Evolutionary conservation across 2,329 filamentous ascomycete genomes (phyloP).

Genomic region (Xylariaceae sp.): DNA sequence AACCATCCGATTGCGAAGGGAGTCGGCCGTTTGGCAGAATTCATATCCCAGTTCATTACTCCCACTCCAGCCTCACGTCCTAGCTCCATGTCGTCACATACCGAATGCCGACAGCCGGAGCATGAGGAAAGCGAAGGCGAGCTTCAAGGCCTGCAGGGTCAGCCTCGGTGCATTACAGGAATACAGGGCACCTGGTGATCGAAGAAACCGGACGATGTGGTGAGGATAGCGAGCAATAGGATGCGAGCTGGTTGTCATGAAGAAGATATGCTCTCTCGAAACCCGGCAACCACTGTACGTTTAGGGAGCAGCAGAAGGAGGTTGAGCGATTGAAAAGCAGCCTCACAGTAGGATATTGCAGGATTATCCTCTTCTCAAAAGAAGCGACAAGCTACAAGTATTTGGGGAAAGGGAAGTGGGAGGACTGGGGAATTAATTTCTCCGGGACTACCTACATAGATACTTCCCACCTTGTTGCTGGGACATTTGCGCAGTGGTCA

Average conservation of each 20-base stretch:
- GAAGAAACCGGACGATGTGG: slow-evolving; percentile 20
- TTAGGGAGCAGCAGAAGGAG: slow-evolving; percentile 1
- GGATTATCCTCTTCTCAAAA: too few relatives aligned
- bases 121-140: slow-evolving; percentile 40
- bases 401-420: too few relatives aligned
- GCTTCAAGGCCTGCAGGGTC: slow-evolving; percentile 42
- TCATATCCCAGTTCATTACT: slow-evolving; percentile 58
- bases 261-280: too few relatives aligned
- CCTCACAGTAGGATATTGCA: too few relatives aligned
- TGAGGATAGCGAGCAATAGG: slow-evolving; percentile 26
- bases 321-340: slow-evolving; percentile 7
- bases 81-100: slow-evolving; percentile 29
- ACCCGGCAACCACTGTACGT: slow-evolving; percentile 17
- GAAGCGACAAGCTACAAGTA: too few relatives aligned
- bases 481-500: too few relatives aligned
- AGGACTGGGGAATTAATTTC: too few relatives aligned
- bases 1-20: slow-evolving; percentile 55
- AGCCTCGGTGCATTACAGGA: slow-evolving; percentile 34
- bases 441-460: too few relatives aligned
- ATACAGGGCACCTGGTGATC: slow-evolving; percentile 32
- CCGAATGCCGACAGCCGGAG: slow-evolving; percentile 45
- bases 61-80: neutral
- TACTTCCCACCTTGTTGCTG: too few relatives aligned
- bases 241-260: slow-evolving; percentile 25
- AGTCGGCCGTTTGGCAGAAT: slow-evolving; percentile 47